A percentile compares a stretch with the other conserved stretches of the same genome.
Evolutionary conservation across 768 basidiomycete genomes (phyloP).

Genomic region (Xerocomellus chrysenteron): DNA sequence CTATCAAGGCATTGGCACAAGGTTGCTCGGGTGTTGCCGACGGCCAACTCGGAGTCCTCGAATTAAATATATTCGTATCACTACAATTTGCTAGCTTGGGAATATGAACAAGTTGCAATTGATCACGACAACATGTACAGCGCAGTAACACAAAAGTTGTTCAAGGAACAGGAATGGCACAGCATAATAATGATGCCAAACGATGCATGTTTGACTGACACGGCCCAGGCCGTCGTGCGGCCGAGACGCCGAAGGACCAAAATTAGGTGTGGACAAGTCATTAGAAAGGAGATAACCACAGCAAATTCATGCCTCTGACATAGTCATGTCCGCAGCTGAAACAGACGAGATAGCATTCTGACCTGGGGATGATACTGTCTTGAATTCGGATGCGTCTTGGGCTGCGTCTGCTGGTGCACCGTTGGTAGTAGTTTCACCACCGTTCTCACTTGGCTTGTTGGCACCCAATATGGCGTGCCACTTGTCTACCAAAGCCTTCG

Average conservation of each 20-base stretch:
- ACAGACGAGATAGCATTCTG: conserved; percentile 32
- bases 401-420: conserved; percentile 23
- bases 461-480: conserved; percentile 42
- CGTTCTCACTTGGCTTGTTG: conserved; percentile 33
- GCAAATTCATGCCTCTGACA: conserved; percentile 38
- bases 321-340: conserved; percentile 39
- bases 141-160: conserved; percentile 17
- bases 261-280: conserved; percentile 10
- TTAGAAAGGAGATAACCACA: conserved; percentile 10
- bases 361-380: conserved; percentile 18
- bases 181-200: conserved; percentile 22
- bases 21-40: conserved; percentile 4
- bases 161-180: conserved; percentile 24
- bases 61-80: conserved; percentile 17
- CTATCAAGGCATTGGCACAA: not conserved
- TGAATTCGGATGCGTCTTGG: conserved; percentile 21
- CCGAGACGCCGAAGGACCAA: conserved; percentile 15
- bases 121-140: conserved; percentile 31
- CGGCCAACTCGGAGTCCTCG: not conserved
- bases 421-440: conserved; percentile 27
- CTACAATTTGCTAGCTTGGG: conserved; percentile 19
- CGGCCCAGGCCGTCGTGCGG: conserved; percentile 6
- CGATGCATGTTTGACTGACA: conserved; percentile 21
- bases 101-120: conserved; percentile 28
- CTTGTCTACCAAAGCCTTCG: conserved; percentile 46